phyloP scores from a whole-genome alignment of 208 protist species.

The Trypanosoma theileri region DNA sequence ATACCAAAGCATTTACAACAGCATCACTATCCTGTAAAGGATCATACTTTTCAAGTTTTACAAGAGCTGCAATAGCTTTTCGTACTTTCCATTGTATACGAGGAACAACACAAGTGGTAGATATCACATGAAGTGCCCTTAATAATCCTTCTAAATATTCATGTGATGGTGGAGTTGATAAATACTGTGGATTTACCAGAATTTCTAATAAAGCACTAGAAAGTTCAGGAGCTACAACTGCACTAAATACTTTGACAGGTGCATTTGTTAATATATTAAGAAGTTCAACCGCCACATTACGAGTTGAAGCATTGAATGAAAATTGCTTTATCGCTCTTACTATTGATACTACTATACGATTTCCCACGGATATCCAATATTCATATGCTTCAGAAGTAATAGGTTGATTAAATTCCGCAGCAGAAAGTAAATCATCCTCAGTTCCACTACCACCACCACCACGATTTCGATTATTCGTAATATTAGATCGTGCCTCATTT shows the following conservation, averaged over 20 bases:
- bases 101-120: slow-evolving; percentile 3
- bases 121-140: not conserved
- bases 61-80: slow-evolving; percentile 6
- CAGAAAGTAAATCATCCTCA: not conserved
- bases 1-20: slow-evolving; percentile 25
- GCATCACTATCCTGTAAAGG: slow-evolving; percentile 11
- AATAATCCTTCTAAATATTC: slow-evolving; percentile 8
- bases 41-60: slow-evolving; percentile 18
- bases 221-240: slow-evolving; percentile 22
- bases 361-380: slow-evolving; percentile 10
- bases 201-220: slow-evolving; percentile 19
- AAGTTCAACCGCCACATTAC: slow-evolving; percentile 1
- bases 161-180: not conserved
- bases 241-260: slow-evolving; percentile 11
- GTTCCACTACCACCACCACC: not conserved
- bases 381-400: slow-evolving; percentile 2
- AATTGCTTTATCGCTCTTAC: slow-evolving; percentile 18
- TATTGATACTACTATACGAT: slow-evolving; percentile 18
- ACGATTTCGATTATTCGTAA: not conserved
- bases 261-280: slow-evolving; percentile 9
- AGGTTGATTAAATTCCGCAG: slow-evolving; percentile 1
- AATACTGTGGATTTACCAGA: not conserved
- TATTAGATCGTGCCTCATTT: not conserved
- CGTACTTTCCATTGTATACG: slow-evolving; percentile 6
- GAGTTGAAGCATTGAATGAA: not conserved